Percentiles rank a stretch among this genome's conserved stretches.
phyloP scores from a whole-genome alignment of 371 early-diverging fungal genomes.

The Dinochytrium kinnereticum region DNA sequence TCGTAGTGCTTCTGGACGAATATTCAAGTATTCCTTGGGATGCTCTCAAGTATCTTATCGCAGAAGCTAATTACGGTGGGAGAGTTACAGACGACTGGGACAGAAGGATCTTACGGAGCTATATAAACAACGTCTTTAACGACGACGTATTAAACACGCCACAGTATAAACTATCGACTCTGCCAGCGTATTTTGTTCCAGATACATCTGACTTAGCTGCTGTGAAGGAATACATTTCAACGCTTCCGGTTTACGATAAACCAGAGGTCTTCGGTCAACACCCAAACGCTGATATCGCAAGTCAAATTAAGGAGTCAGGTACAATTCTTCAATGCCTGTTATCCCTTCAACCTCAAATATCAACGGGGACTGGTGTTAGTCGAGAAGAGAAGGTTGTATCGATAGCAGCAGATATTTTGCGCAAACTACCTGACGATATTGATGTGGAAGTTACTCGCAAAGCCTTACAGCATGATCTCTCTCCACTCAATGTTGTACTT shows the following conservation, averaged over 20 bases:
- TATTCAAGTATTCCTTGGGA: conserved; percentile 58
- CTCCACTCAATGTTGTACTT: conserved; percentile 58
- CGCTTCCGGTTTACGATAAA: conserved; percentile 52
- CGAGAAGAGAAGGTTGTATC: conserved; percentile 55
- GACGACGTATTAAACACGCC: conserved; percentile 51
- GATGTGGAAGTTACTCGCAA: conserved; percentile 54
- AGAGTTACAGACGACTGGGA: conserved; percentile 64
- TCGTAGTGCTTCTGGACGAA: conserved; percentile 57
- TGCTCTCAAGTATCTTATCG: conserved; percentile 61
- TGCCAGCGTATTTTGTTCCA: conserved; percentile 53
- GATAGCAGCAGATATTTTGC: conserved; percentile 53
- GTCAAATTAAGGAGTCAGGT: conserved; percentile 56
- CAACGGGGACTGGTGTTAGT: conserved; percentile 36
- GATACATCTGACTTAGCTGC: conserved; percentile 43
- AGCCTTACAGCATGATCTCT: conserved; percentile 44
- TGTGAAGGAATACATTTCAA: conserved; percentile 51
- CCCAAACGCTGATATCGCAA: conserved; percentile 61
- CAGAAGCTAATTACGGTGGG: conserved; percentile 63
- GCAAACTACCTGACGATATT: conserved; percentile 52
- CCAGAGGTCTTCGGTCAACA: conserved; percentile 65
- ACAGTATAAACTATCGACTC: conserved; percentile 48
- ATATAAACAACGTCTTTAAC: conserved; percentile 54
- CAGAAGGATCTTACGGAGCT: conserved; percentile 52
- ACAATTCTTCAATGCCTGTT: conserved; percentile 49
- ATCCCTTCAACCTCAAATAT: conserved; percentile 53